Conservation (phyloP, 2,329 filamentous ascomycete genomes). For the Chrysosporium keratinophilum region DNA sequence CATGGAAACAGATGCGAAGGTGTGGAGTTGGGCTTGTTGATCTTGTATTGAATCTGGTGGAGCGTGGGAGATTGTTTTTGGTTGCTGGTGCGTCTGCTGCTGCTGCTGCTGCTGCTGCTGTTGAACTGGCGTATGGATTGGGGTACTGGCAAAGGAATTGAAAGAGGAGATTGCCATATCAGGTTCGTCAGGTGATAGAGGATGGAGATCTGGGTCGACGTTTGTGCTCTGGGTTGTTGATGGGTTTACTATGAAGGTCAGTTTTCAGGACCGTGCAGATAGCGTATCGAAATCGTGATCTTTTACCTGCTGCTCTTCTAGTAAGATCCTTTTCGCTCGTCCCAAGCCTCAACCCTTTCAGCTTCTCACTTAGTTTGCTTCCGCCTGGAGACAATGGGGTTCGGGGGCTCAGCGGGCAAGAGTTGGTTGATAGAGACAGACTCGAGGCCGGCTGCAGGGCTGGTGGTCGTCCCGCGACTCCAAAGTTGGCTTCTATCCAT, state of each 20-base stretch:
- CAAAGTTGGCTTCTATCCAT: slow-evolving; percentile 79
- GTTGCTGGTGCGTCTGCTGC: background rate
- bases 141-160: slow-evolving; percentile 46
- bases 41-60: slow-evolving; percentile 33
- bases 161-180: slow-evolving; percentile 56
- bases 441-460: slow-evolving; percentile 26
- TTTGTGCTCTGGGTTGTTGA: slow-evolving; percentile 11
- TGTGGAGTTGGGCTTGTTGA: slow-evolving; percentile 22
- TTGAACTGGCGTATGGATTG: slow-evolving; percentile 16
- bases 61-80: slow-evolving; percentile 27
- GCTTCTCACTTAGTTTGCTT: slow-evolving; percentile 65
- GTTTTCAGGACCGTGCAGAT: slow-evolving; percentile 1
- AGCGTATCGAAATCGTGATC: background rate
- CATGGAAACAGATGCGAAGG: slow-evolving; percentile 18
- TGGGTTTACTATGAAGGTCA: slow-evolving; percentile 2
- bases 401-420: slow-evolving; percentile 33
- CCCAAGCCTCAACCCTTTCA: slow-evolving; percentile 66
- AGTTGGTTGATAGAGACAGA: slow-evolving; percentile 21
- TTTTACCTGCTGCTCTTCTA: slow-evolving; percentile 44
- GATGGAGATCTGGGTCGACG: slow-evolving; percentile 30
- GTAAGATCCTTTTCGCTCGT: slow-evolving; percentile 59
- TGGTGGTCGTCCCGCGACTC: slow-evolving; percentile 35
- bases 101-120: slow-evolving; percentile 23
- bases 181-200: slow-evolving; percentile 52
- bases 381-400: slow-evolving; percentile 54